Conservation (phyloP, 352 stramenopile genomes). For the Phytopythium vexans region DNA sequence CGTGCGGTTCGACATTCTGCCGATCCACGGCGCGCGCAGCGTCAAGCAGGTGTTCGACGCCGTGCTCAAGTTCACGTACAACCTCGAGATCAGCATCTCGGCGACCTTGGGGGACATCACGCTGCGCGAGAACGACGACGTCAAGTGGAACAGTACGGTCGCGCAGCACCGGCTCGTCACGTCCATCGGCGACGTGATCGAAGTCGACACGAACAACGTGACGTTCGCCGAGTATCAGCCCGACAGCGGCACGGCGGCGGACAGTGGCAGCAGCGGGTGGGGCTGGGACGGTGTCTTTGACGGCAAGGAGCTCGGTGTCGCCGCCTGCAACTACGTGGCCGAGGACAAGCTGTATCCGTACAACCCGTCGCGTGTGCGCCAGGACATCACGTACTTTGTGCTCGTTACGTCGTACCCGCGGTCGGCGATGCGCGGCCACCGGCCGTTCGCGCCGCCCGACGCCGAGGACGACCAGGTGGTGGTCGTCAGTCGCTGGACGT, state of each 20-base stretch:
- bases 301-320: constrained; percentile 23
- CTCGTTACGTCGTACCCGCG: constrained; percentile 7
- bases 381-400: constrained; percentile 9
- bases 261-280: constrained; percentile 2
- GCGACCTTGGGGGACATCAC: constrained; percentile 35
- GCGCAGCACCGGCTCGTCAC: constrained; percentile 38
- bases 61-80: constrained; percentile 40
- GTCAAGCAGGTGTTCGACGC: constrained; percentile 40
- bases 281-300: constrained; percentile 4
- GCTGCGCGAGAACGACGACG: constrained; percentile 39
- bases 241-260: constrained; percentile 7
- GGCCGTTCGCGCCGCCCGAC: background rate
- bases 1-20: constrained; percentile 46
- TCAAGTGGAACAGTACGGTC: constrained; percentile 26
- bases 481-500: constrained; percentile 27
- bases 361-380: constrained; percentile 3
- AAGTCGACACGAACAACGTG: constrained; percentile 39
- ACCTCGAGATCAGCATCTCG: constrained; percentile 46
- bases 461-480: constrained; percentile 6
- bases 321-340: constrained; percentile 11
- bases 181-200: constrained; percentile 12
- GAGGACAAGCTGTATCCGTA: constrained; percentile 8
- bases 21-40: constrained; percentile 18
- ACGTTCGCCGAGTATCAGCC: constrained; percentile 31
- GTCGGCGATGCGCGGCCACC: background rate